Conservation (phyloP, 148 eudicot genomes). For the Chenopodium formosanum region DNA sequence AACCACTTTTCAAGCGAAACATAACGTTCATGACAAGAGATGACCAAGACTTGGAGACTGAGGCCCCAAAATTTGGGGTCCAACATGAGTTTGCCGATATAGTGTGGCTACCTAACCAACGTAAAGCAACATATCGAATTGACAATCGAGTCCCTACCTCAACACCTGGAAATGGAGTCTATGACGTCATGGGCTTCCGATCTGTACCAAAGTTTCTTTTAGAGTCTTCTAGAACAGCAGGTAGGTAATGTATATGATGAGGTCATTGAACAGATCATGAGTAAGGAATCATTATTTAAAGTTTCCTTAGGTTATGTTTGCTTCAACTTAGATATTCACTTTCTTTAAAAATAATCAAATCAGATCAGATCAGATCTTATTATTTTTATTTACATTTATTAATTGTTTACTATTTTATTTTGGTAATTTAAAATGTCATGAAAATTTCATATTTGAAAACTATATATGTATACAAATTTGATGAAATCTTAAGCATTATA, state of each 20-base stretch:
- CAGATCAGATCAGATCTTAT: too few species aligned
- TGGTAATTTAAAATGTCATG: too few species aligned
- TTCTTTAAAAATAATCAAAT: too few species aligned
- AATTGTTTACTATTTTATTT: too few species aligned
- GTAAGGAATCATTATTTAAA: too few species aligned
- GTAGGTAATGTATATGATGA: background rate
- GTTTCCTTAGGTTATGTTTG: too few species aligned
- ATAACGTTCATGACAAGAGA: conserved; percentile 8
- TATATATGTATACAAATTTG: too few species aligned
- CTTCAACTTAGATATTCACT: too few species aligned
- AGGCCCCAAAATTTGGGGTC: conserved; percentile 9
- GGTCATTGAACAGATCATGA: background rate
- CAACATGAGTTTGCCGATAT: conserved; percentile 29
- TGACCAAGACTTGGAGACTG: conserved; percentile 19
- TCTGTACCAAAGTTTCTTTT: background rate
- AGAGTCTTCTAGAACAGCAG: background rate
- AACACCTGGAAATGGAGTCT: conserved; percentile 19
- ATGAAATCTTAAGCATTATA: too few species aligned
- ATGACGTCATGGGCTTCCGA: background rate
- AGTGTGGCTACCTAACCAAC: conserved; percentile 17
- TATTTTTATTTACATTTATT: too few species aligned
- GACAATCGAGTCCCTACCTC: conserved; percentile 25
- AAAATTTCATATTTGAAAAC: too few species aligned
- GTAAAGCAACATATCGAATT: conserved; percentile 22
- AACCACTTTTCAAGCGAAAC: conserved; percentile 29